Evolutionary conservation across 148 eudicot genomes (phyloP), one percentile per base, ranked within the genome.

Genomic region (Fagopyrum esculentum): DNA sequence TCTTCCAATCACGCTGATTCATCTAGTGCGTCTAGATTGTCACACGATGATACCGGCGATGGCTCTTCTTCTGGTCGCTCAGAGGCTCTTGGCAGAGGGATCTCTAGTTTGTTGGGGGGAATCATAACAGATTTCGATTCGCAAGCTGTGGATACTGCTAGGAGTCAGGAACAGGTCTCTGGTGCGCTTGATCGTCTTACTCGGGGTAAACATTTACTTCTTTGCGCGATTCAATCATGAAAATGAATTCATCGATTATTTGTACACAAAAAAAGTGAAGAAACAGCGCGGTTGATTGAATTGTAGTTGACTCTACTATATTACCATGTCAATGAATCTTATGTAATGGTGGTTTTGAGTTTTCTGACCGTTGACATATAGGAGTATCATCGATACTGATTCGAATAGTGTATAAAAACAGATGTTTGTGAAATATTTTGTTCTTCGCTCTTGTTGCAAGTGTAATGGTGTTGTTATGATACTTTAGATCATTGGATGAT

Each of bases 121-220:
- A 77, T 87, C 1, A 90, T 93, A 71, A 84, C 43, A 60, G 96
- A 87, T 79, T 90, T 90, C 69, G 98, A 93, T 83, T 82, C 81
- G 74, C 76, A 78, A 80, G 91, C 93, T 12, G 84, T 81, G 19
- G 76, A 81, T 61, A 85, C 86, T n/a, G 46, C 78, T 73, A 50
- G 75, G 7, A 90, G 93, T 73, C 98, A 93, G 75, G 81, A 82
- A 26, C 87, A 85, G 30, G 88, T 93, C 73, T 82, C 81, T 7
- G 81, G 73, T 68, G 69, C 98, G 40, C 83, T 93, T 45, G 93
- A 93, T 85, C 98, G 98, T 72, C 98, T 93, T 76, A 89, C 93
- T 26, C 74, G 82, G 59, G 96, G 96, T 90, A 69, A 56, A 2
- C 68, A 61, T 29, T 61, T 60, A 26, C 61, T 60, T 9, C 29